Base-by-base conservation (phyloP, 495 filamentous ascomycete genomes). In the Penicillium antarcticum region DNA sequence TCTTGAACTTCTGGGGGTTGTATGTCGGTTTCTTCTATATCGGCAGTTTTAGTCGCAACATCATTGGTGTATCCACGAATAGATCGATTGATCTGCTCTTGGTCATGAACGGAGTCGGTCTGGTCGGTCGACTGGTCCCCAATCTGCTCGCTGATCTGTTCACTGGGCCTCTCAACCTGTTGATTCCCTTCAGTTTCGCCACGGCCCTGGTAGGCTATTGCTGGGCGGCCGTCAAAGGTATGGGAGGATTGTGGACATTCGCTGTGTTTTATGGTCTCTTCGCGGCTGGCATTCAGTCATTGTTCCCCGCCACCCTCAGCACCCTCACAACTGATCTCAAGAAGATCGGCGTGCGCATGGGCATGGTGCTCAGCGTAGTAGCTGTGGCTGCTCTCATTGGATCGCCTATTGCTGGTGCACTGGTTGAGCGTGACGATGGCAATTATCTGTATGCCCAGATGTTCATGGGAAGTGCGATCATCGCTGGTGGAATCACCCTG, bases 1-100 rank as follows among this genome's bases (percentile, higher is more conserved):
- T 85, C 58, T 62, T 85, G 51, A 73, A 79, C 53, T 86, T 88
- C 61, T 83, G 79, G 79, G 83, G 79, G 0, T 62, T 87, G 2
- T 94, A 89, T 59, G 81, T 94, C 51, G 81, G 79, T 7, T 90
- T 87, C 61, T 91, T 89, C 68, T 94, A 89, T 66, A 71, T 91
- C 37, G 70, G 70, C 37, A 71, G 79, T 4, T 92, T 82, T 63
- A 80, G 75, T 38, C 79, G 80, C 13, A 68, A 83, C 14, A 70
- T 79, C 33, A 73, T 91, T 48, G 72, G 73, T 10, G 70, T 86
- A 4, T 73, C 76, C 0, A 68, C 79, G 26, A 63, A 62, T 1
- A 72, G 74, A 32, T 83, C 82, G 2, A 80, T 90, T 43, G 83
- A 84, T 56, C 61, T 92, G 13, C 74, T 95, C 16, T 71, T 90